Conservation (phyloP, 805 yeast species). For the Lachancea quebecensis region DNA sequence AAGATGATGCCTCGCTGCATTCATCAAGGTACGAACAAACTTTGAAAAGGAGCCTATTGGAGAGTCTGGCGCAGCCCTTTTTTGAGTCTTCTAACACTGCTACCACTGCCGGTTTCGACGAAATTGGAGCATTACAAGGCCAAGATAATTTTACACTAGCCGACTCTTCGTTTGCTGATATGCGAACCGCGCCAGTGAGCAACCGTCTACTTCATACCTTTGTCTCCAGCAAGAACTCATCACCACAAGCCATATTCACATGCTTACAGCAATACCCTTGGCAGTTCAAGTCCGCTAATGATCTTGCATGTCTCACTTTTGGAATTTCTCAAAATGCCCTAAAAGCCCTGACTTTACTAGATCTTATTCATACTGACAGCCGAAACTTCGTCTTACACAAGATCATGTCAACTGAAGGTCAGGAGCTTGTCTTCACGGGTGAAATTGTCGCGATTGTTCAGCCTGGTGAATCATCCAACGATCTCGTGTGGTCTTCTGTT, state of each 20-base stretch:
- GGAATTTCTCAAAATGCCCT: conserved; percentile 67
- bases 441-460: conserved; percentile 75
- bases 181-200: conserved; percentile 3
- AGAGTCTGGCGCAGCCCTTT: conserved; percentile 32
- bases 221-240: conserved; percentile 61
- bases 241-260: conserved; percentile 82
- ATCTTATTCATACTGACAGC: conserved; percentile 70
- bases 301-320: conserved; percentile 79
- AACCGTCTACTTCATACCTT: conserved; percentile 52
- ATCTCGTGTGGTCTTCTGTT: conserved; percentile 74
- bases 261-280: conserved; percentile 71
- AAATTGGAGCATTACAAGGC: conserved; percentile 24
- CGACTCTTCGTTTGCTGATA: conserved; percentile 3
- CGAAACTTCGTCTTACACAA: conserved; percentile 60
- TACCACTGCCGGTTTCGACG: conserved; percentile 16
- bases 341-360: conserved; percentile 58
- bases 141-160: conserved; percentile 24
- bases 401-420: conserved; percentile 34
- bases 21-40: conserved; percentile 10
- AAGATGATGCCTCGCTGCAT: conserved; percentile 7
- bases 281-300: conserved; percentile 78
- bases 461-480: conserved; percentile 41
- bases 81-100: conserved; percentile 22
- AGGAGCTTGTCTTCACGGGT: conserved; percentile 64
- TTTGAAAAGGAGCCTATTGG: conserved; percentile 23